These are phyloP conservation scores for Aspergillus saccharolyticus DNA, from an alignment of 495 filamentous ascomycete genomes.

Conservation along the genomic window DNA sequence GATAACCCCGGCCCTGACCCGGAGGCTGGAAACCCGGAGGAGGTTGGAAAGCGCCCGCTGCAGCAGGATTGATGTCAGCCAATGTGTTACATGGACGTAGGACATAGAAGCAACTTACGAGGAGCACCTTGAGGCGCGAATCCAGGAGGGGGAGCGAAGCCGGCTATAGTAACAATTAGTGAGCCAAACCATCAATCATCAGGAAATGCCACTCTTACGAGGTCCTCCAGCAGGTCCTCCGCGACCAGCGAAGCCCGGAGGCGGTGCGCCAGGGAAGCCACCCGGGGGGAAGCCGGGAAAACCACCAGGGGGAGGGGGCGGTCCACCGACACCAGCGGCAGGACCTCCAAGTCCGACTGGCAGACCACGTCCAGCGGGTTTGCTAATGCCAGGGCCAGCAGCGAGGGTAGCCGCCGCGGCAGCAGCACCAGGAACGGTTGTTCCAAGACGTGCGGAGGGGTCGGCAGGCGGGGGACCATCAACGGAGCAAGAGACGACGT, in stretches of 20 bases:
- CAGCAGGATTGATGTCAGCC: conserved; percentile 18
- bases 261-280: conserved; percentile 61
- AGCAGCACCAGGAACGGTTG: conserved; percentile 63
- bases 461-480: conserved; percentile 96
- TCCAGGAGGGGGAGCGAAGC: conserved; percentile 61
- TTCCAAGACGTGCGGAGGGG: conserved; percentile 81
- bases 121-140: conserved; percentile 55
- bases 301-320: conserved; percentile 57
- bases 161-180: conserved; percentile 33
- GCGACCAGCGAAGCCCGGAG: conserved; percentile 72
- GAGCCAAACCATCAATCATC: conserved; percentile 4
- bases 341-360: conserved; percentile 85
- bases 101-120: conserved; percentile 43
- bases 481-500: conserved; percentile 90
- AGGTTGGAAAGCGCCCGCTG: conserved; percentile 60
- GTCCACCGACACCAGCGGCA: conserved; percentile 81
- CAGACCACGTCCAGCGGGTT: conserved; percentile 87
- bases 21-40: conserved; percentile 65
- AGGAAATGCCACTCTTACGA: conserved; percentile 46
- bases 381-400: conserved; percentile 84
- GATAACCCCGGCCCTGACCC: conserved; percentile 63
- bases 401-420: conserved; percentile 59
- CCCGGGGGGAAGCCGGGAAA: conserved; percentile 58
- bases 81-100: conserved; percentile 1
- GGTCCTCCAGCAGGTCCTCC: conserved; percentile 59